Evolutionary conservation across 768 basidiomycete genomes (phyloP).

Genomic region (Xerocomellus amylosporus): DNA sequence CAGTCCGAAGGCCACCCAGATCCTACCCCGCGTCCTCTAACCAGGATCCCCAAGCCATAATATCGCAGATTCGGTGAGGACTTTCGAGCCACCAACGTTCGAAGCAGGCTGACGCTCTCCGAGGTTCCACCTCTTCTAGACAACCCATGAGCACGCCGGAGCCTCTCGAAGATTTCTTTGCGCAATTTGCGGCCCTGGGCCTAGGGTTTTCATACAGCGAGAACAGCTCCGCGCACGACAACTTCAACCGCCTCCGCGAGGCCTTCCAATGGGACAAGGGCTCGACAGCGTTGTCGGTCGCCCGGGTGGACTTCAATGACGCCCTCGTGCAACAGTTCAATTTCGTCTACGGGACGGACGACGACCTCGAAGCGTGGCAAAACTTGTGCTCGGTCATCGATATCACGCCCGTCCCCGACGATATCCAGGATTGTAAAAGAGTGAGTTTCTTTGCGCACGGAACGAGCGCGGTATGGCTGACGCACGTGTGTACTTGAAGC

Average conservation of each 20-base stretch:
- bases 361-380: constrained; percentile 23
- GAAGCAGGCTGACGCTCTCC: neutral
- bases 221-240: constrained; percentile 15
- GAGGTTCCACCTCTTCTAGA: neutral
- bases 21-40: neutral
- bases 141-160: constrained; percentile 2
- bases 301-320: constrained; percentile 9
- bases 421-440: constrained; percentile 12
- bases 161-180: constrained; percentile 28
- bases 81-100: too few relatives aligned
- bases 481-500: neutral
- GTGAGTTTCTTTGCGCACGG: constrained; percentile 7
- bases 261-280: neutral
- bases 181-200: constrained; percentile 8
- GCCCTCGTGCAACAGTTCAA: constrained; percentile 29
- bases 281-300: neutral
- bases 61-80: neutral
- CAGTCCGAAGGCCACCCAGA: neutral
- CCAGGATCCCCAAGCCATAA: neutral
- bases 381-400: constrained; percentile 22
- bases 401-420: constrained; percentile 21
- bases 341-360: constrained; percentile 17
- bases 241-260: constrained; percentile 19
- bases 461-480: neutral
- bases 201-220: constrained; percentile 15